Evolutionary conservation across 345 rosid species (phyloP).

Genomic region (Eucalyptus pauciflora): DNA sequence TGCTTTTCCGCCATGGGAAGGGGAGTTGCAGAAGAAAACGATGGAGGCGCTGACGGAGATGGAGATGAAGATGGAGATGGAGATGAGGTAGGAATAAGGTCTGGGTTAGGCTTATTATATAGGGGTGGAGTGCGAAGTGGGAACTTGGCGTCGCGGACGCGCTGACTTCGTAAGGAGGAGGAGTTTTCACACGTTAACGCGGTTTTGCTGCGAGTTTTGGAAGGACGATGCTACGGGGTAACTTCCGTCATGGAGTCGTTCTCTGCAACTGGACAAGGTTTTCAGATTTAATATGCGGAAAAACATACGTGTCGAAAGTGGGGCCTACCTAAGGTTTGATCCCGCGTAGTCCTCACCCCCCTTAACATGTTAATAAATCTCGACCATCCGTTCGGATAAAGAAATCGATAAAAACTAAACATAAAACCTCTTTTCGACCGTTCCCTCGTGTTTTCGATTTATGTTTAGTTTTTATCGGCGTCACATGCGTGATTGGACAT

Average conservation of each 20-base stretch:
- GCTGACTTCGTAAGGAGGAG: background rate
- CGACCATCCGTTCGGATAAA: no score
- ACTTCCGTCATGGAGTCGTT: background rate
- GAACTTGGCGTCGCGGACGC: background rate
- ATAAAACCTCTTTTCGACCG: no score
- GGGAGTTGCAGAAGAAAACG: background rate
- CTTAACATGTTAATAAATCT: no score
- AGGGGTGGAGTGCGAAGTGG: background rate
- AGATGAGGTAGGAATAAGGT: background rate
- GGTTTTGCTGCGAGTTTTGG: background rate
- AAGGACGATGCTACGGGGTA: background rate
- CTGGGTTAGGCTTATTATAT: background rate
- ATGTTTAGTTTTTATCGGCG: background rate
- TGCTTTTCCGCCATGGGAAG: background rate
- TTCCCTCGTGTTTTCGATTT: background rate
- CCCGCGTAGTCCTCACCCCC: background rate
- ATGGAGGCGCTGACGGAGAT: background rate
- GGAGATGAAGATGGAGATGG: background rate
- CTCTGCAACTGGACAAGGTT: background rate
- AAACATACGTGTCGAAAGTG: background rate
- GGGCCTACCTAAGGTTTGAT: background rate
- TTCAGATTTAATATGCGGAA: accelerated
- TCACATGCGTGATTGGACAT: background rate
- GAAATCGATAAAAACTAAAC: no score
- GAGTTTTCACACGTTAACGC: background rate